Evolutionary conservation across 176 grass and related monocot genomes (phyloP).

Genomic region (Ampelocalamus luodianensis): DNA sequence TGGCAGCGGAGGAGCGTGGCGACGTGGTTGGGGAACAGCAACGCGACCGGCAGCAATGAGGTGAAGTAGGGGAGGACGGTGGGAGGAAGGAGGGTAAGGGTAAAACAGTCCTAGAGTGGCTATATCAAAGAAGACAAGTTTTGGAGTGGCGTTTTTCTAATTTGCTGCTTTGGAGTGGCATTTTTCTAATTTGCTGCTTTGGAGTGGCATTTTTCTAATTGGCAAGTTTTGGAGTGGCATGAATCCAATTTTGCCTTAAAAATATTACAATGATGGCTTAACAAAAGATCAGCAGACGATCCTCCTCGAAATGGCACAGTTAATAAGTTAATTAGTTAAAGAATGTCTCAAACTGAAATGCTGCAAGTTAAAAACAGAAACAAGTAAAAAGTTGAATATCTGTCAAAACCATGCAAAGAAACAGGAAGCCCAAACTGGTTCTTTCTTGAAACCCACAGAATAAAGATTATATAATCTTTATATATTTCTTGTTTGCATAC

Average conservation of each 20-base stretch:
- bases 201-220: too few species aligned
- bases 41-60: too few species aligned
- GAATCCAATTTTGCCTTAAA: neutral
- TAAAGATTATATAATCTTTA: neutral
- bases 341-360: neutral
- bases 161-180: too few species aligned
- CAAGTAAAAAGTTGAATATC: neutral
- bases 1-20: too few species aligned
- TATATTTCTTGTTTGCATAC: conserved; percentile 16
- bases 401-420: neutral
- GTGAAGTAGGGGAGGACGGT: too few species aligned
- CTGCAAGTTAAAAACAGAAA: neutral
- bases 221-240: too few species aligned
- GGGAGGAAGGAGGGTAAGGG: too few species aligned
- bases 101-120: too few species aligned
- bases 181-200: too few species aligned
- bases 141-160: too few species aligned
- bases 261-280: neutral
- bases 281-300: neutral
- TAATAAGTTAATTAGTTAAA: neutral
- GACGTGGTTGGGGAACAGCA: too few species aligned
- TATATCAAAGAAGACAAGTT: too few species aligned
- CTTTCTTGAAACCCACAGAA: neutral
- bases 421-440: neutral
- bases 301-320: neutral